Evolutionary conservation across 257 asterid genomes (phyloP), one percentile per base, ranked within the genome.

Genomic region (Ophiorrhiza pumila): DNA sequence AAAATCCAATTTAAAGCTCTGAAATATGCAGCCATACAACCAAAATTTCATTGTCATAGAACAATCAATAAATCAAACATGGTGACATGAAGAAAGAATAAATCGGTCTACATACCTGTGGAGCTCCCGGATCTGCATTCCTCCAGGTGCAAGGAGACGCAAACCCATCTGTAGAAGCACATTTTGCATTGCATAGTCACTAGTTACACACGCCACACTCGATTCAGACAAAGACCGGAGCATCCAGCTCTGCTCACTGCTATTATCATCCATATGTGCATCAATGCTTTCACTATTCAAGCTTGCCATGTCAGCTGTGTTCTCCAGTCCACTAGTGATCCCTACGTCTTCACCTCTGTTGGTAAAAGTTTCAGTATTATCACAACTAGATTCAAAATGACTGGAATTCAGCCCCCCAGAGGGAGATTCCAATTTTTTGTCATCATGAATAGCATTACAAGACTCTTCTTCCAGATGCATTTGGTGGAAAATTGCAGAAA

Each of bases 151-250:
- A 74, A 95, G 82, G 75, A 95, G 95, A 60, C 98, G 89, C 78
- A 95, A 79, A 69, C 97, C 98, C 86, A 95, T 89, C 90, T 92
- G 99, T 71, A 95, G 92, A 46, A 95, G 86, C 80, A 95, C 99
- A 80, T 95, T 95, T 85, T 95, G 99, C 98, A 95, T 92, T 37
- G 99, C 99, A 83, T 64, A 95, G 77, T 95, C 99, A 82, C 88
- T 74, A 43, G 99, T 95, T 75, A 92, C 73, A 55, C 99, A 95
- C 74, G 98, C 99, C 60, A 95, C 97, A 65, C 88, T 95, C 32
- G 99, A 95, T 76, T 90, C 97, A 0, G 99, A 92, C 78, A 95
- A 82, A 53, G 98, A 87, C 57, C 91, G 86, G 27, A 92, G 88
- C 12, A 85, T 82, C 99, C 97, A 95, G 90, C 99, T 92, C 86